phyloP scores from a whole-genome alignment of 306 rosid species.

The Datisca glomerata region DNA sequence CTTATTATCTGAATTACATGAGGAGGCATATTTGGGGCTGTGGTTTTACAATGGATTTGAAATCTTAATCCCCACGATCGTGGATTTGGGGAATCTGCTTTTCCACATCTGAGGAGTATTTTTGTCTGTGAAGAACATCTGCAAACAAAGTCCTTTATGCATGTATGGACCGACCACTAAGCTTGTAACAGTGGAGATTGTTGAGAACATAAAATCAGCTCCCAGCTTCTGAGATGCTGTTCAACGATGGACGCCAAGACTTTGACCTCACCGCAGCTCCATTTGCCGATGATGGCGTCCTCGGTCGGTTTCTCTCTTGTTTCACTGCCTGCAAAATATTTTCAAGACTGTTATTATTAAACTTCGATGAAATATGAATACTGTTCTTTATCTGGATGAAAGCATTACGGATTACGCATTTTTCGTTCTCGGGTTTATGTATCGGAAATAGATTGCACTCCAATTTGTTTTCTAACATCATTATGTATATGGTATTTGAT shows the following conservation, averaged over 20 bases:
- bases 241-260: neutral
- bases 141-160: neutral
- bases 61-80: neutral
- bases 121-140: neutral
- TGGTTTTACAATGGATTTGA: neutral
- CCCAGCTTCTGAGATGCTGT: neutral
- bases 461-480: no score
- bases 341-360: no score
- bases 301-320: neutral
- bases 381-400: no score
- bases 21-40: neutral
- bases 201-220: no score
- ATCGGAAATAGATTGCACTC: no score
- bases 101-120: neutral
- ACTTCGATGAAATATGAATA: no score
- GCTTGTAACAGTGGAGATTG: no score
- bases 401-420: no score
- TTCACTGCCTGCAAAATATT: neutral
- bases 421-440: no score
- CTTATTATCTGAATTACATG: neutral
- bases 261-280: neutral
- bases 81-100: neutral
- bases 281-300: neutral
- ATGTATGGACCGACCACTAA: neutral
- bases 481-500: no score